These are phyloP conservation scores for Phialophora tarda DNA, from an alignment of 2,329 filamentous ascomycete species.

Conservation along the genomic window DNA sequence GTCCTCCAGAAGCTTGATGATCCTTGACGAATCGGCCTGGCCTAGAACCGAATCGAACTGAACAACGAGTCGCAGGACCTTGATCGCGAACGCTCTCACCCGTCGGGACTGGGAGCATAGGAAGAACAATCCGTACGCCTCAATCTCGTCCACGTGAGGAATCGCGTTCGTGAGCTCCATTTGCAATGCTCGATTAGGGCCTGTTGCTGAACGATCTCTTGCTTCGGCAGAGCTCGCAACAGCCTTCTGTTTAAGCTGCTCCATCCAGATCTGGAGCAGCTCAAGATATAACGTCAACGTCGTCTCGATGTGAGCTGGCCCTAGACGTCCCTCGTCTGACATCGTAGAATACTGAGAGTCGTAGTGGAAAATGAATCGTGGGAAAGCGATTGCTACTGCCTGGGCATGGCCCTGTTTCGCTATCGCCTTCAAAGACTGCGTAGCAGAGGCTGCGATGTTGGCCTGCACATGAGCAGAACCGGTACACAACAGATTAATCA, in stretches of 20 bases:
- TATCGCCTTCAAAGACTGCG: constrained; percentile 92
- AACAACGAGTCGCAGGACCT: constrained; percentile 85
- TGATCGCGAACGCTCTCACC: constrained; percentile 88
- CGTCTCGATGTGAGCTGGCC: constrained; percentile 90
- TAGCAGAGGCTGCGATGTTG: constrained; percentile 90
- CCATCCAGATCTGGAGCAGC: constrained; percentile 93
- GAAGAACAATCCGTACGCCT: constrained; percentile 96
- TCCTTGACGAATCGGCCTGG: constrained; percentile 74
- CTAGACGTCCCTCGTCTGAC: constrained; percentile 96
- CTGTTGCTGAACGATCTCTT: constrained; percentile 55
- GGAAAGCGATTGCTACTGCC: constrained; percentile 94
- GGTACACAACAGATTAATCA: constrained; percentile 94
- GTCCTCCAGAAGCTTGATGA: constrained; percentile 91
- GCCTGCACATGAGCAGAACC: constrained; percentile 93
- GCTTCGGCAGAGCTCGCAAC: constrained; percentile 72
- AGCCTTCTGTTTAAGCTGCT: constrained; percentile 88
- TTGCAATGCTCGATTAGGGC: constrained; percentile 65
- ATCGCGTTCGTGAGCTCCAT: constrained; percentile 86
- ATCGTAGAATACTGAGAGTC: constrained; percentile 97
- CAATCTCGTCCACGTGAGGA: constrained; percentile 94
- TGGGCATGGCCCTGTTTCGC: constrained; percentile 91
- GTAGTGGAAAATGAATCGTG: constrained; percentile 97
- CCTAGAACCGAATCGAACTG: constrained; percentile 91
- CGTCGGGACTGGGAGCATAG: constrained; percentile 92
- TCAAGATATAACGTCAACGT: constrained; percentile 93